Evolutionary conservation across 305 asterid genomes (phyloP).

Genomic region (Fraxinus platypoda): DNA sequence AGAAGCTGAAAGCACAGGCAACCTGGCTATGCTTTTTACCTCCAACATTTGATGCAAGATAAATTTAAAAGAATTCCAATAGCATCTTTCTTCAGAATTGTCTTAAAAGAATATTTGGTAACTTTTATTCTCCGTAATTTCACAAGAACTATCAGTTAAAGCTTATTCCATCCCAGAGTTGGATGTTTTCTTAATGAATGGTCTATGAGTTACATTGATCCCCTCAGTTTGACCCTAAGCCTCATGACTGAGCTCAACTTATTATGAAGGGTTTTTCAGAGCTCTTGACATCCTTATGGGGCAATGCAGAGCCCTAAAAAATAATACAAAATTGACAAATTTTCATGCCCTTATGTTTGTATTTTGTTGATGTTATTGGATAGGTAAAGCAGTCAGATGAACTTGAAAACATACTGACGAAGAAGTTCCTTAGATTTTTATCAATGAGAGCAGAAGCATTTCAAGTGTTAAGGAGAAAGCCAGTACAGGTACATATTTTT

Average conservation of each 20-base stretch:
- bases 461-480: slow-evolving; percentile 97
- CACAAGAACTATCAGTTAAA: background rate
- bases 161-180: background rate
- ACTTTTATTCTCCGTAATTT: background rate
- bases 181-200: background rate
- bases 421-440: slow-evolving; percentile 90
- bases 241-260: slow-evolving; percentile 5
- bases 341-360: slow-evolving; percentile 9
- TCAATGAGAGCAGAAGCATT: slow-evolving; percentile 99
- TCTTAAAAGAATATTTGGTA: background rate
- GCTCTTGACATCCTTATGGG: slow-evolving; percentile 5
- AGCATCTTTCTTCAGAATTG: background rate
- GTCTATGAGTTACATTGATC: background rate
- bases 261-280: background rate
- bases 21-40: background rate
- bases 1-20: background rate
- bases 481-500: slow-evolving; percentile 66
- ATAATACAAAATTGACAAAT: slow-evolving; percentile 15
- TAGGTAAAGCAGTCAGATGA: slow-evolving; percentile 98
- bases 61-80: background rate
- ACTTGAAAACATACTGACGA: slow-evolving; percentile 94
- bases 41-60: background rate
- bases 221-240: background rate
- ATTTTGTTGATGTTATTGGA: slow-evolving; percentile 18
- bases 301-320: background rate